phyloP scores from a whole-genome alignment of 2,329 filamentous ascomycete species.

The Clarireedia paspali region DNA sequence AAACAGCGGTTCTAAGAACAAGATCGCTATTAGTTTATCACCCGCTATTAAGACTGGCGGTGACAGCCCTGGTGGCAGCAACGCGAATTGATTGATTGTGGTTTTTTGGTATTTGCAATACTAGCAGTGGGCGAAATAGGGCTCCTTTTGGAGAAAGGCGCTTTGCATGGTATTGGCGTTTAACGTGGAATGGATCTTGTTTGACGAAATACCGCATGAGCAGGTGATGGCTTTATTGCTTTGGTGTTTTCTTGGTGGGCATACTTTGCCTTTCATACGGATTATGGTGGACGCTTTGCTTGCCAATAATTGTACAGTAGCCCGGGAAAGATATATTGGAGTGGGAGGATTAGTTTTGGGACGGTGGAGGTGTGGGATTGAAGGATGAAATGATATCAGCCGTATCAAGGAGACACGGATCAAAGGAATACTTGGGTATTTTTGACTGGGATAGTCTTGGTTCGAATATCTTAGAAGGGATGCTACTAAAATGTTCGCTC shows the following conservation, averaged over 20 bases:
- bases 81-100: background rate
- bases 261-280: background rate
- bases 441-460: too few species aligned
- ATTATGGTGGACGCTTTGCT: background rate
- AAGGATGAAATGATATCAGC: background rate
- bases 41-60: conserved; percentile 31
- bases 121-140: background rate
- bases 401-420: background rate
- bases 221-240: background rate
- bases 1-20: conserved; percentile 36
- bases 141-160: conserved; percentile 1
- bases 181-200: background rate
- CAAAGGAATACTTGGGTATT: too few species aligned
- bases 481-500: too few species aligned
- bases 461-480: too few species aligned
- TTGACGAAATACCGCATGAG: background rate
- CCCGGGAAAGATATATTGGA: background rate
- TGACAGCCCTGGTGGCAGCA: conserved; percentile 17
- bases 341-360: background rate
- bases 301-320: background rate
- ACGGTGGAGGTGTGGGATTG: background rate
- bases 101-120: background rate
- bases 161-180: conserved; percentile 7
- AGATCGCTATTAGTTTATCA: conserved; percentile 52
- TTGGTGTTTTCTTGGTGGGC: background rate